A percentile compares a stretch with the other conserved stretches of the same genome.
Conservation (phyloP, 176 grass and related monocot species). For the Dendrocalamus sinicus region DNA sequence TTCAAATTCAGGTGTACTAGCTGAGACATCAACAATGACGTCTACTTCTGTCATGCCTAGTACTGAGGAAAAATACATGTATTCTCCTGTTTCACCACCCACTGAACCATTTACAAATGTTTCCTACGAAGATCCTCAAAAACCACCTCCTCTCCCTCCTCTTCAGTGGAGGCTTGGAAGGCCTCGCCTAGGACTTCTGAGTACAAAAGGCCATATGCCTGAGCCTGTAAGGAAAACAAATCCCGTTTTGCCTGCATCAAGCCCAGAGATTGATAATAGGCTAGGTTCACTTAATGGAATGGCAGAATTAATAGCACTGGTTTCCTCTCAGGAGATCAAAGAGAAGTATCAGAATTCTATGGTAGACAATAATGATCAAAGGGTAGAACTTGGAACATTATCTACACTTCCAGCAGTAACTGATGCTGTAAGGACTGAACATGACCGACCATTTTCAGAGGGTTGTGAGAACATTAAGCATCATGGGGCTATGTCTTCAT, state of each 20-base stretch:
- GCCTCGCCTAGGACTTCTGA: constrained; percentile 46
- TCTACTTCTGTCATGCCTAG: constrained; percentile 18
- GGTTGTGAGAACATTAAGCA: constrained; percentile 34
- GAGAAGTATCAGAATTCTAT: constrained; percentile 16
- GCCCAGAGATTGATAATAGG: constrained; percentile 18
- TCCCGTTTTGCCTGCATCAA: constrained; percentile 28
- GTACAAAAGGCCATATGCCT: constrained; percentile 26
- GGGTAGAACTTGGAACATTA: constrained; percentile 21
- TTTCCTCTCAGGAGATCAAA: constrained; percentile 22
- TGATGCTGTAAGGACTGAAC: constrained; percentile 35
- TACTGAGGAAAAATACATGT: constrained; percentile 16
- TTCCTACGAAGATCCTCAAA: constrained; percentile 56
- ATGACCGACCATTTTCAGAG: constrained; percentile 32
- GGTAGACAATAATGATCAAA: constrained; percentile 39
- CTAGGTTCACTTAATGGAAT: constrained; percentile 28
- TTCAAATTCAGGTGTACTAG: constrained; percentile 35
- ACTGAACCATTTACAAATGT: constrained; percentile 41
- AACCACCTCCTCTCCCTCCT: constrained; percentile 86
- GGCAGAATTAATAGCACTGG: constrained; percentile 22
- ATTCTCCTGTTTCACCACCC: constrained; percentile 25
- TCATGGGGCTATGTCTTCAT: background rate
- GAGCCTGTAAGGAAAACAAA: constrained; percentile 41
- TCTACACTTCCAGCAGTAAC: constrained; percentile 9
- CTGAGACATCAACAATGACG: constrained; percentile 32
- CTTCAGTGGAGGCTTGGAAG: constrained; percentile 87